Evolutionary conservation across 345 rosid species (phyloP), one percentile per base, ranked within the genome.

Genomic region (Pugionium dolabratum): DNA sequence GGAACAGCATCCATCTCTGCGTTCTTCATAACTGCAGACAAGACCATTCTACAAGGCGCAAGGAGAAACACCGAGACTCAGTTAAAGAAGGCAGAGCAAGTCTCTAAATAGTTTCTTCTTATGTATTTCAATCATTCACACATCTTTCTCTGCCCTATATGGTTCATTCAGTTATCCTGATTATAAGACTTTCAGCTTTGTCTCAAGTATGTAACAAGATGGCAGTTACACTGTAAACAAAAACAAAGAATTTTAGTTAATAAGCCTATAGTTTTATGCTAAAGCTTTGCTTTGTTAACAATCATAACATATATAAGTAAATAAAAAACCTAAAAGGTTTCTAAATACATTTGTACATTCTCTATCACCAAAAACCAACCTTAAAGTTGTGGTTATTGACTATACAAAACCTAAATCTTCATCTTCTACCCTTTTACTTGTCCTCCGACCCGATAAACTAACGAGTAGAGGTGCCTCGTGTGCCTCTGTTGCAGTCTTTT

Each of bases 1-100:
- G 61, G 36, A 74, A 74, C 77, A 74, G 77, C 69, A 6, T 54
- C 97, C 7, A 88, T 89, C 51, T 96, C 97, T 5, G 96, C 97
- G 4, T 93, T 86, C 80, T 93, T 93, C 73, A 88, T 93, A 62
- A 89, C 86, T 10, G 96, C 97, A 6, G 97, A 93, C 85, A 93
- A 90, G 90, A 90, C 98, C 36, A 85, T 93, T 70, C 76, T 93
- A 63, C 85, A 84, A 6, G 86, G 86, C 0, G 97, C 97, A 46
- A 71, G 97, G 72, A 88, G 54, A 54, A 74, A 67, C 59, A 74
- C 63, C 4, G 73, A 67, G 64, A 69, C 63, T 53, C 73, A 60
- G 68, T 28, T 74, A 0, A 74, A 74, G 73, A 74, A 67, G 67
- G 68, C 5, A 67, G 69, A 66, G 42, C 68, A 73, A 66, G 40